Conservation (phyloP, 192 early-diverging fungal species). For the Umbelopsis ramanniana region DNA sequence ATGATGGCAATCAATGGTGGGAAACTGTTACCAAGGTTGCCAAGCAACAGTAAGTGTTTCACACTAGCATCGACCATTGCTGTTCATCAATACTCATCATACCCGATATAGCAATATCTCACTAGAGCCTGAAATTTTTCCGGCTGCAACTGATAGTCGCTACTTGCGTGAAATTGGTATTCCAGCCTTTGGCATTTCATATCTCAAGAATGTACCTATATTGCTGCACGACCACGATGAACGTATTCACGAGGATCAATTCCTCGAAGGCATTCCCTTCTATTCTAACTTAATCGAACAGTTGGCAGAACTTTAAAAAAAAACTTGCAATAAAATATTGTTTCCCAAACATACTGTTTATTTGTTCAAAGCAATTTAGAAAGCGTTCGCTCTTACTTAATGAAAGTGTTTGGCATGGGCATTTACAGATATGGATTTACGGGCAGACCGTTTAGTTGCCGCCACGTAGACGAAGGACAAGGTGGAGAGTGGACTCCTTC, state of each 20-base stretch:
- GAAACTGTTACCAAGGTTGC: slow-evolving; percentile 58
- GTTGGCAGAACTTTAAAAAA: slow-evolving; percentile 45
- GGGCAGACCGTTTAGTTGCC: slow-evolving; percentile 60
- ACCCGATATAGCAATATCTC: slow-evolving; percentile 45
- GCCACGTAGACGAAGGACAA: slow-evolving; percentile 81
- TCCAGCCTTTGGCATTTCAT: slow-evolving; percentile 83
- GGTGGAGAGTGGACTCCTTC: slow-evolving; percentile 79
- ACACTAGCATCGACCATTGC: too few relatives aligned
- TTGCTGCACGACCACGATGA: slow-evolving; percentile 90
- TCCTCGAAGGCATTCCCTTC: slow-evolving; percentile 76
- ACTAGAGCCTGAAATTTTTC: slow-evolving; percentile 80
- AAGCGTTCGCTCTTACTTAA: background rate
- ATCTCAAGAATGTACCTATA: slow-evolving; percentile 76
- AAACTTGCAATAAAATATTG: background rate
- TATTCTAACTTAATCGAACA: slow-evolving; percentile 67
- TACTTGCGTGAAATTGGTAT: slow-evolving; percentile 77
- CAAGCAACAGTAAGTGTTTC: slow-evolving; percentile 43
- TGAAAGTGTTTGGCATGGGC: slow-evolving; percentile 2
- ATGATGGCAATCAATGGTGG: slow-evolving; percentile 74
- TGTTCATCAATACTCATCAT: background rate
- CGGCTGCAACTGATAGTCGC: slow-evolving; percentile 82
- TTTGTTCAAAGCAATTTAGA: background rate
- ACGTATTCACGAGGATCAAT: slow-evolving; percentile 74
- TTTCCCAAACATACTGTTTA: background rate
- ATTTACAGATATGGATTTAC: slow-evolving; percentile 10